A percentile compares a stretch with the other conserved stretches of the same genome.
phyloP scores from a whole-genome alignment of 129 eudicot species.

The Scalesia atractyloides region DNA sequence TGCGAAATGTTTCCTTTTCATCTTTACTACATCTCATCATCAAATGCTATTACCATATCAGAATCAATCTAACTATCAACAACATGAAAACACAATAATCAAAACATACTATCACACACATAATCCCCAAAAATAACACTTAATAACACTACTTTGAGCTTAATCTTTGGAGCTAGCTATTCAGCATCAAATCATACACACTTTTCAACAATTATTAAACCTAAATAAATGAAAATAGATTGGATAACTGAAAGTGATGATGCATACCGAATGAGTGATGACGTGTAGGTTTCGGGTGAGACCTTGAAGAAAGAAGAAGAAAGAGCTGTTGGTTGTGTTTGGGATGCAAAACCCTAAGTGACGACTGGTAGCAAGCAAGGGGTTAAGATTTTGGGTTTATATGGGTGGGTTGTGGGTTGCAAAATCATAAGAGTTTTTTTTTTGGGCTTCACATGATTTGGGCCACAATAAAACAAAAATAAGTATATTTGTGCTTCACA shows the following conservation, averaged over 20 bases:
- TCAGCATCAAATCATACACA: not conserved
- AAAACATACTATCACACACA: too few species aligned
- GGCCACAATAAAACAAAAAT: too few species aligned
- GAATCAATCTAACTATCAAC: too few species aligned
- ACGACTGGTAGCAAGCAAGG: not conserved
- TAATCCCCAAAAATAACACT: too few species aligned
- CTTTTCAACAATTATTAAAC: not conserved
- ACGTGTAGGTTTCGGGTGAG: not conserved
- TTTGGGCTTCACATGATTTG: not conserved
- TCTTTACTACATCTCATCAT: too few species aligned
- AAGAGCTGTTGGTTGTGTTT: not conserved
- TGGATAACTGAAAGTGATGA: not conserved
- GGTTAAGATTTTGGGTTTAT: not conserved
- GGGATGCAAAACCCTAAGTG: not conserved
- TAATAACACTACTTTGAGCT: not conserved
- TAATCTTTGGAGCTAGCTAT: not conserved
- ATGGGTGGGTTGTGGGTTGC: not conserved
- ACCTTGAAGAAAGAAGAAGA: not conserved
- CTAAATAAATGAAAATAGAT: not conserved
- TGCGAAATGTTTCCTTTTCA: too few species aligned
- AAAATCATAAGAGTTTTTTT: too few species aligned
- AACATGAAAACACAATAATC: too few species aligned
- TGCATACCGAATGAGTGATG: not conserved
- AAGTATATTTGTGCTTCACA: too few species aligned
- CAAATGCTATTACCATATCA: too few species aligned